Evolutionary conservation across 1,284 basidiomycete species (phyloP).

Genomic region (Cerrena zonata): DNA sequence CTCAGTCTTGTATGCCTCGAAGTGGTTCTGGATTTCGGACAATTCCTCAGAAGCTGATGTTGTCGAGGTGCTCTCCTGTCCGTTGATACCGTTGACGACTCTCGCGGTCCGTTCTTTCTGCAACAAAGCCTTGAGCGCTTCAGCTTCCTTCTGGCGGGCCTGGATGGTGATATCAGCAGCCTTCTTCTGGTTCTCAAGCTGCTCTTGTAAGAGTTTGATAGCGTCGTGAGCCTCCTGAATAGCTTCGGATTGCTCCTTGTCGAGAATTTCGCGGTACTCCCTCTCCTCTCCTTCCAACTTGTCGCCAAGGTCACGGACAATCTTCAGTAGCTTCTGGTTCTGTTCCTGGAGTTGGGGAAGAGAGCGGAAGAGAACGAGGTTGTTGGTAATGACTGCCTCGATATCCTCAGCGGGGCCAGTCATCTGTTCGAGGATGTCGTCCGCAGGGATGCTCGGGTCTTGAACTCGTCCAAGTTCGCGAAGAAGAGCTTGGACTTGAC

Average conservation of each 20-base stretch:
- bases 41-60: conserved; percentile 44
- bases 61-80: conserved; percentile 20
- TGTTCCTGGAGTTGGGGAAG: conserved; percentile 80
- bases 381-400: conserved; percentile 80
- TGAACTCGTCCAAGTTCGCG: conserved; percentile 77
- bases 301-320: conserved; percentile 73
- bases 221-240: conserved; percentile 83
- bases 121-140: conserved; percentile 77
- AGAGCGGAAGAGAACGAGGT: conserved; percentile 84
- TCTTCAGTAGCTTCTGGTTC: conserved; percentile 82
- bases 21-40: conserved; percentile 66
- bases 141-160: conserved; percentile 81
- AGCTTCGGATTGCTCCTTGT: conserved; percentile 73
- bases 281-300: conserved; percentile 76
- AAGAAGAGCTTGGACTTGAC: conserved; percentile 77
- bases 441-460: conserved; percentile 73
- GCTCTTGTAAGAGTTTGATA: conserved; percentile 72
- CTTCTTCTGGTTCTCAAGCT: conserved; percentile 68
- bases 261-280: conserved; percentile 58
- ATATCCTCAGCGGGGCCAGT: conserved; percentile 48
- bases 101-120: conserved; percentile 33
- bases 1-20: conserved; percentile 75
- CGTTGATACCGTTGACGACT: conserved; percentile 31
- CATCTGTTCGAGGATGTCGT: conserved; percentile 60
- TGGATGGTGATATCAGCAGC: conserved; percentile 67